Evolutionary conservation across 768 basidiomycete genomes (phyloP).

Genomic region (Mycena belliarum): DNA sequence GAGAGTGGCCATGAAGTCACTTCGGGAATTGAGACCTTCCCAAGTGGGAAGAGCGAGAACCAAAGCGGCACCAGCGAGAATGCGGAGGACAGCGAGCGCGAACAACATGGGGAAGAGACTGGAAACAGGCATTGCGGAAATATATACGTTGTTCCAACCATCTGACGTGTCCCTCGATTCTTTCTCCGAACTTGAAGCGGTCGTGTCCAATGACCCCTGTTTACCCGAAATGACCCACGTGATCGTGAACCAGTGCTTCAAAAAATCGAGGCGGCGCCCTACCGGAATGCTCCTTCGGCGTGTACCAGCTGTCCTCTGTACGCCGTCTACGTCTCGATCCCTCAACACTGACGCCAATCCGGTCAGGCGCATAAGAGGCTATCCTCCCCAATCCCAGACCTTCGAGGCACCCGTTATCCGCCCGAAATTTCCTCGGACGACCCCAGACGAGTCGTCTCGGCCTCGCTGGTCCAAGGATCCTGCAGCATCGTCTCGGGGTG

Average conservation of each 20-base stretch:
- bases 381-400: neutral
- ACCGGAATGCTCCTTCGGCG: no score
- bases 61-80: constrained; percentile 22
- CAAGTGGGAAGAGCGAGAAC: constrained; percentile 44
- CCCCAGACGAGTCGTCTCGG: neutral
- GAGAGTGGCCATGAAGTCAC: constrained; percentile 39
- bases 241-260: constrained; percentile 6
- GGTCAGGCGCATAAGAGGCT: neutral
- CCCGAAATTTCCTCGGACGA: neutral
- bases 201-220: neutral
- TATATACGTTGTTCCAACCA: neutral
- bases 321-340: constrained; percentile 4
- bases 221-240: neutral
- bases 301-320: neutral
- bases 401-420: neutral
- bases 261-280: no score
- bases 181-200: constrained; percentile 14
- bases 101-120: constrained; percentile 1
- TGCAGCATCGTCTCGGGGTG: neutral
- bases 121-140: neutral
- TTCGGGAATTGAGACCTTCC: constrained; percentile 36
- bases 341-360: constrained; percentile 1
- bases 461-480: constrained; percentile 11
- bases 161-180: constrained; percentile 5
- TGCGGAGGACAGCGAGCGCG: constrained; percentile 25